Percentiles rank a stretch among this genome's conserved stretches.
phyloP scores from a whole-genome alignment of 306 rosid genomes.

The Rosa chinensis region DNA sequence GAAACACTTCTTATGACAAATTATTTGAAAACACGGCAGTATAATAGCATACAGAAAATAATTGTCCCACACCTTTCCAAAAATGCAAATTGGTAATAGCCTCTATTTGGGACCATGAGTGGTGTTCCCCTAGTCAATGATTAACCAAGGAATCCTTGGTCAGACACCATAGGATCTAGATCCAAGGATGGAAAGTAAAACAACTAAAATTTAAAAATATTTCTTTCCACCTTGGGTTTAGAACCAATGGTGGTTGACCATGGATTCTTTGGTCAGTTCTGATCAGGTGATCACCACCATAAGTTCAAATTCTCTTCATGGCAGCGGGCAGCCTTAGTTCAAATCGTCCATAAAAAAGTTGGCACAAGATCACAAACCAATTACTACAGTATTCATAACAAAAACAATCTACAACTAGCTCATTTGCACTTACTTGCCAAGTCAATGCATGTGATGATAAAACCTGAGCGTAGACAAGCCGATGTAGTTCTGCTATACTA shows the following conservation, averaged over 20 bases:
- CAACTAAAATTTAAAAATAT: too few relatives aligned
- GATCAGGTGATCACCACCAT: background rate
- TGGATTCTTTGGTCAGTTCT: too few relatives aligned
- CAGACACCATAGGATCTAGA: too few relatives aligned
- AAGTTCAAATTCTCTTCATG: background rate
- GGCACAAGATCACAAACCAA: background rate
- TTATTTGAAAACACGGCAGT: too few relatives aligned
- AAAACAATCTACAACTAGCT: conserved; percentile 15
- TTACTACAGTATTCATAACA: background rate
- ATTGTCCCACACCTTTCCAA: too few relatives aligned
- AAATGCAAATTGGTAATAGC: too few relatives aligned
- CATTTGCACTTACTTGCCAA: conserved; percentile 79
- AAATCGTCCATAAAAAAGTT: background rate
- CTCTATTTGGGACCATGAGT: too few relatives aligned
- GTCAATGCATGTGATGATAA: conserved; percentile 82
- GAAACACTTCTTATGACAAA: too few relatives aligned
- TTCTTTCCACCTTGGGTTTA: background rate
- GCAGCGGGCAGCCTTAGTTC: background rate
- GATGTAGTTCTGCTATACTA: conserved; percentile 83
- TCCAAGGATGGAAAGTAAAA: too few relatives aligned
- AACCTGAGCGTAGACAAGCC: conserved; percentile 91
- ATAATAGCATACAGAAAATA: too few relatives aligned
- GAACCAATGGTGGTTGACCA: background rate
- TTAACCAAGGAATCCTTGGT: too few relatives aligned
- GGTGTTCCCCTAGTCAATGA: too few relatives aligned